Percentiles rank a stretch among this genome's conserved stretches.
Evolutionary conservation across 257 asterid species (phyloP).

Genomic region (Solanum corneliomulleri): DNA sequence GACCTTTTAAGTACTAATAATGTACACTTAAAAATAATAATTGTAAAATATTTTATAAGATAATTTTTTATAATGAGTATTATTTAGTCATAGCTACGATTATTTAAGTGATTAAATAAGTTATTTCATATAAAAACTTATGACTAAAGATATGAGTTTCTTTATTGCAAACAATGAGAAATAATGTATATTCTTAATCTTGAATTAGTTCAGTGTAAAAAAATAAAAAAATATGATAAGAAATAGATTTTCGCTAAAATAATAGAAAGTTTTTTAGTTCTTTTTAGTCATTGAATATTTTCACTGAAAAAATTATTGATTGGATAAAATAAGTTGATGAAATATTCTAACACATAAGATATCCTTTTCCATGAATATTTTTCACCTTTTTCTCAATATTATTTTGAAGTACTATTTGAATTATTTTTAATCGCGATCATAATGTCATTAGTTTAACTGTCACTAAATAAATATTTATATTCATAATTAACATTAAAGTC

Average conservation of each 20-base stretch:
- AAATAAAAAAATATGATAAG: background rate
- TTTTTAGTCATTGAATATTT: background rate
- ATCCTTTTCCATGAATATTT: background rate
- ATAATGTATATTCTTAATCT: background rate
- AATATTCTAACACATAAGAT: background rate
- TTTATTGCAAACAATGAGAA: accelerated
- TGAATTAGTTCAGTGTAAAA: background rate
- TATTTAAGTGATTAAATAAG: background rate
- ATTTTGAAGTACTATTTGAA: background rate
- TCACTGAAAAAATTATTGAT: background rate
- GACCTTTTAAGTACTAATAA: background rate
- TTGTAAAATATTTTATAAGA: too few relatives aligned
- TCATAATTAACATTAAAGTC: accelerated
- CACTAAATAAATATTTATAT: too few relatives aligned
- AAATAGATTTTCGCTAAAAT: background rate
- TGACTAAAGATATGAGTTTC: background rate
- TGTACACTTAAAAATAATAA: background rate
- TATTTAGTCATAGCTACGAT: background rate
- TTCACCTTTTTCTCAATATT: background rate
- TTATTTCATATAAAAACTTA: background rate
- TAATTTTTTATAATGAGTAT: background rate
- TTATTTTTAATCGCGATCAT: too few relatives aligned
- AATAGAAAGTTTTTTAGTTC: background rate
- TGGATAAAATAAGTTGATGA: background rate
- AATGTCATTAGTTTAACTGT: too few relatives aligned